phyloP scores from a whole-genome alignment of 1,284 basidiomycete genomes.

The Ceratorhiza oryzae-sativae region DNA sequence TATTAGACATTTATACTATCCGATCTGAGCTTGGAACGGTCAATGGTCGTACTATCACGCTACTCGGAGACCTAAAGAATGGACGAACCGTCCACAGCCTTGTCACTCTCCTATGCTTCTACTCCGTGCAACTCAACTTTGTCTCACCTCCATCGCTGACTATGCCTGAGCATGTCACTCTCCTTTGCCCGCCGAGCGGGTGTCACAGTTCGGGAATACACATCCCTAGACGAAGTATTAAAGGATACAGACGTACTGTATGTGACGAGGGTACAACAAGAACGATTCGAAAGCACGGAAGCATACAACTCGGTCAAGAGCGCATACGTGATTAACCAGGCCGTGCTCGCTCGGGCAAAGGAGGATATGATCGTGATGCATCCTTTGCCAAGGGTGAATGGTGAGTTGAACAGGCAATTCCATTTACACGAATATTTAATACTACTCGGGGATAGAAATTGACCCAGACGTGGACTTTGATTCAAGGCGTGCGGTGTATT shows the following conservation, averaged over 20 bases:
- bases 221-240: slow-evolving; percentile 88
- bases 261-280: slow-evolving; percentile 95
- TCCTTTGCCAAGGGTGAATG: slow-evolving; percentile 92
- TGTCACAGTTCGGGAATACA: slow-evolving; percentile 79
- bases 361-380: slow-evolving; percentile 99
- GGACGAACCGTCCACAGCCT: slow-evolving; percentile 97
- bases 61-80: slow-evolving; percentile 97
- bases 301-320: slow-evolving; percentile 95
- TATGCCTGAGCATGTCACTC: slow-evolving; percentile 91
- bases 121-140: slow-evolving; percentile 95
- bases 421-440: too few relatives aligned
- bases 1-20: slow-evolving; percentile 96
- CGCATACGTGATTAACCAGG: slow-evolving; percentile 93
- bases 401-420: slow-evolving; percentile 57
- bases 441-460: slow-evolving; percentile 84
- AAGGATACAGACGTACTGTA: slow-evolving; percentile 96
- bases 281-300: slow-evolving; percentile 82
- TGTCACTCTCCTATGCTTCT: slow-evolving; percentile 90
- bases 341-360: slow-evolving; percentile 89
- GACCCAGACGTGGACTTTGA: slow-evolving; percentile 99
- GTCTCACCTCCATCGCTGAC: slow-evolving; percentile 89
- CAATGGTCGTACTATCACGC: slow-evolving; percentile 93
- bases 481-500: slow-evolving; percentile 91
- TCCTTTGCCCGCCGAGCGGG: slow-evolving; percentile 83
- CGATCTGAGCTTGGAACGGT: slow-evolving; percentile 98